Evolutionary conservation across 495 filamentous ascomycete species (phyloP), one percentile per base, ranked within the genome.

Genomic region (Astrocystis sublimbata): DNA sequence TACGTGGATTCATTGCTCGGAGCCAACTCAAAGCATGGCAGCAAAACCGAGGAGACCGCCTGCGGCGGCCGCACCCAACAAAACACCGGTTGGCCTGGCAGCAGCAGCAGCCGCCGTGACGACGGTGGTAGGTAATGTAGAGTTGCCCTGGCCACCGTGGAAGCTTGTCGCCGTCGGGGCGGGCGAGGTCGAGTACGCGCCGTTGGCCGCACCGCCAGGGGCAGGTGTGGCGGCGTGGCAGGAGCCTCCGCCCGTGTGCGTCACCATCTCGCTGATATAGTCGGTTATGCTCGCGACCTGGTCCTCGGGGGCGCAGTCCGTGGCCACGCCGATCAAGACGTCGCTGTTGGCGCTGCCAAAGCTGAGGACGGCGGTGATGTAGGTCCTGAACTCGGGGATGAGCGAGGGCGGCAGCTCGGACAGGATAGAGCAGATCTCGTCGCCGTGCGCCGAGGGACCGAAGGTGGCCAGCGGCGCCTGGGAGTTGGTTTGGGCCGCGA

Each of bases 21-120:
- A n/a, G n/a, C n/a, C n/a, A n/a, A n/a, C 30, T 59, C 12, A 46
- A 21, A 59, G 56, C 38, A 56, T 17, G 38, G 15, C 53, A 19
- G 24, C 53, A 24, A 26, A 36, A 56, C 53, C 53, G 38, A 56
- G 38, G 38, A 56, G 8, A 43, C 53, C 53, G 36, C 52, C 52
- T 19, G 42, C 17, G 19, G 53, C 53, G 53, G 53, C 53, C n/a
- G 53, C 53, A 26, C 53, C 53, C 24, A 56, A n/a, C 53, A 56
- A 7, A 38, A 43, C n/a, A 33, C 53, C 53, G n/a, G 53, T 56
- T 8, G 53, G 53, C 53, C 33, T 56, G 9, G 53, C 23, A 43
- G 38, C 53, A 43, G 9, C 53, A 31, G 38, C 53, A 43, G 9
- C 53, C 19, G 38, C 53, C 24, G 38, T 56, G 24, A 56, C 38